Evolutionary conservation across 2,329 filamentous ascomycete species (phyloP), one percentile per base, ranked within the genome.

Genomic region (Huntiella omanensis): DNA sequence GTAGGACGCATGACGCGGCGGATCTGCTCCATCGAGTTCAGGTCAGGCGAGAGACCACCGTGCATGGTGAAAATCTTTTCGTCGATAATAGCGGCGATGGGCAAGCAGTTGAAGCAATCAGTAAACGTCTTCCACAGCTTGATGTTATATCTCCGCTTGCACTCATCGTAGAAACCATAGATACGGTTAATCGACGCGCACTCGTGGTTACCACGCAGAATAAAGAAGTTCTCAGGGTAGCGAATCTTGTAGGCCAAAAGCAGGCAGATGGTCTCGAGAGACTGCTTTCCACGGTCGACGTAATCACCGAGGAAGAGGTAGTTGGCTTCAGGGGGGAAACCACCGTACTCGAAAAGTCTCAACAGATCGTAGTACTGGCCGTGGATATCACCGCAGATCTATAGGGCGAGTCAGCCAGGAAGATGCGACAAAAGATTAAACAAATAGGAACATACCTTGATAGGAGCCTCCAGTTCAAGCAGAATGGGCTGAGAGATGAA

Each of bases 1-100:
- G 91, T 98, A 51, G 91, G 91, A 58, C 91, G 82, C 87, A 96
- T 96, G 55, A 98, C 88, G 56, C 88, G 83, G 62, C 91, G 85
- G 57, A 98, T 98, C 71, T 98, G 88, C 70, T 98, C 91, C 91
- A 98, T 98, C 33, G 87, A 95, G 73, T 96, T 95, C 54, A 98
- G 72, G 62, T 95, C 91, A 39, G 91, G 91, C 64, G 86, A 95
- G 58, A 98, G 69, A 59, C 91, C 91, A 60, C 91, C 91, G 67
- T 98, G 91, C 88, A 98, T 95, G 60, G 87, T 95, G 71, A 98
- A 96, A 61, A 98, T 98, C 80, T 96, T 98, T 72, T 95, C 91
- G 60, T 94, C 88, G 57, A 98, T 95, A 66, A 98, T 98, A 55
- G 91, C 88, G 49, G 88, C 91, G 63, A 98, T 96, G 41, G 88